Conservation (phyloP, 1,139 yeast species). For the Hemisphaericaspora lyxosophila region DNA sequence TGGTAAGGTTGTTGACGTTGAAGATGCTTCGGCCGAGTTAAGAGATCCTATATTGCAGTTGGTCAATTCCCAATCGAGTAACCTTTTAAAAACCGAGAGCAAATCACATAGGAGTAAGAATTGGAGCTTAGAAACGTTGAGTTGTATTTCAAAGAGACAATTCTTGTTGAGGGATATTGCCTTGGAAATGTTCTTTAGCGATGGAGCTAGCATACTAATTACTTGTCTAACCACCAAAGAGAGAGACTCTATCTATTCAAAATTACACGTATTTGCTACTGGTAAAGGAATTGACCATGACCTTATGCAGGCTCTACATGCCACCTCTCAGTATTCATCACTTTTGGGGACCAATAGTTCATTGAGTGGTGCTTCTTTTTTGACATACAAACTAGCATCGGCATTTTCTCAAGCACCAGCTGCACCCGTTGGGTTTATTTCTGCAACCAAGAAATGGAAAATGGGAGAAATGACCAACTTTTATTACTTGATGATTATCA, state of each 20-base stretch:
- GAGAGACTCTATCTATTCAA: constrained; percentile 56
- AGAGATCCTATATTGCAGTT: constrained; percentile 69
- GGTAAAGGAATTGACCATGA: constrained; percentile 52
- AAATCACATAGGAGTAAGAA: constrained; percentile 46
- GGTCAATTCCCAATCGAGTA: constrained; percentile 41
- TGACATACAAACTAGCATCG: constrained; percentile 35
- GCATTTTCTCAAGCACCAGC: constrained; percentile 29
- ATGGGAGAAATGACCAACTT: constrained; percentile 77
- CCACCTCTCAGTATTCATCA: constrained; percentile 39
- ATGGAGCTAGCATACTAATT: constrained; percentile 66
- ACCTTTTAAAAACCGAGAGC: constrained; percentile 18
- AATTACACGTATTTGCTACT: constrained; percentile 46
- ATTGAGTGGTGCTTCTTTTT: constrained; percentile 17
- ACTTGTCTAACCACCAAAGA: constrained; percentile 53
- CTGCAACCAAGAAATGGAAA: constrained; percentile 70
- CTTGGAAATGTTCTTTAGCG: constrained; percentile 68
- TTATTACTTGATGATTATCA: constrained; percentile 72
- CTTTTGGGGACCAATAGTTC: constrained; percentile 4
- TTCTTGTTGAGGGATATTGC: constrained; percentile 78
- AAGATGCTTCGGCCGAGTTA: constrained; percentile 57
- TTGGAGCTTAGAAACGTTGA: constrained; percentile 59
- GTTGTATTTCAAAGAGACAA: constrained; percentile 68
- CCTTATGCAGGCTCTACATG: constrained; percentile 49
- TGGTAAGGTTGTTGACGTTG: constrained; percentile 65
- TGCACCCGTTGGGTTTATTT: constrained; percentile 29